Evolutionary conservation across 2,329 filamentous ascomycete genomes (phyloP).

Genomic region (Colletotrichum sp.): DNA sequence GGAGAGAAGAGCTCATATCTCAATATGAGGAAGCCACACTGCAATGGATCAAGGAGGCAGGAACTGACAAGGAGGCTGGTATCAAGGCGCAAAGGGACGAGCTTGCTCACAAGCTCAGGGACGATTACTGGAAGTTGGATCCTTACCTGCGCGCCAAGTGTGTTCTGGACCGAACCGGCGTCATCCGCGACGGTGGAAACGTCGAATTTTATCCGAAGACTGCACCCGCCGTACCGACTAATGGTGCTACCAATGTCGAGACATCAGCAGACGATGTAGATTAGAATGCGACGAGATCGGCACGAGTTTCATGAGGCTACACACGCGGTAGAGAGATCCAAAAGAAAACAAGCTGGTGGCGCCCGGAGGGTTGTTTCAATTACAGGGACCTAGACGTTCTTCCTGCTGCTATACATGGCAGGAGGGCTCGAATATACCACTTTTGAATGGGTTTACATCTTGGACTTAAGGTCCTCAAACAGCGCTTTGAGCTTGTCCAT

Average conservation of each 20-base stretch:
- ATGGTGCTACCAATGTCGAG: constrained; percentile 28
- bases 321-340: neutral
- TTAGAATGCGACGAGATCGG: constrained; percentile 26
- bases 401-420: neutral
- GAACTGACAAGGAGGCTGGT: constrained; percentile 49
- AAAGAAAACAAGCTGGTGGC: neutral
- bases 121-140: constrained; percentile 89
- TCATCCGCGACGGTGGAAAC: constrained; percentile 71
- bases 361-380: neutral
- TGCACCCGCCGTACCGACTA: constrained; percentile 24
- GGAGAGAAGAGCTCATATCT: constrained; percentile 69
- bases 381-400: constrained; percentile 19
- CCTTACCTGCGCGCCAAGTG: constrained; percentile 83
- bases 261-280: constrained; percentile 53
- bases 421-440: neutral
- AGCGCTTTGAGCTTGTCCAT: constrained; percentile 85
- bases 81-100: constrained; percentile 63
- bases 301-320: neutral
- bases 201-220: constrained; percentile 69
- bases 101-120: constrained; percentile 67
- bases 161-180: constrained; percentile 82
- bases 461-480: constrained; percentile 83
- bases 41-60: constrained; percentile 70
- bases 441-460: constrained; percentile 65
- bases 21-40: constrained; percentile 78